These are phyloP conservation scores for Amaranthus tricolor DNA, from an alignment of 179 eudicot genomes.

Conservation along the genomic window DNA sequence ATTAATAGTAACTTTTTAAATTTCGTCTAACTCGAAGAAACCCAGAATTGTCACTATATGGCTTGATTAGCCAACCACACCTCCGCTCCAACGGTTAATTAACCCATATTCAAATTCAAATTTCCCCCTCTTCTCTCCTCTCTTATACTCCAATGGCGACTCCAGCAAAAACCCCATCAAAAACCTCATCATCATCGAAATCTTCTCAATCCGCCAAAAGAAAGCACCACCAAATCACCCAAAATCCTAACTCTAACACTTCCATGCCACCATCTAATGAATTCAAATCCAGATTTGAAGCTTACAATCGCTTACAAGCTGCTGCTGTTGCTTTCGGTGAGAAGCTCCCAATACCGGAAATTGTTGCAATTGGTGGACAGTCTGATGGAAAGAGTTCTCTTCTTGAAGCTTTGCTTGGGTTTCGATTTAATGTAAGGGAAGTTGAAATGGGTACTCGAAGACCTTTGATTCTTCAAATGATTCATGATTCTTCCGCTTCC, in stretches of 20 bases:
- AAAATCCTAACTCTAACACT: slow-evolving; percentile 33
- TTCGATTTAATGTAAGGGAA: slow-evolving; percentile 87
- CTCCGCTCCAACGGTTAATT: slow-evolving; percentile 29
- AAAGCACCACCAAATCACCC: slow-evolving; percentile 39
- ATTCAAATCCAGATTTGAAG: slow-evolving; percentile 69
- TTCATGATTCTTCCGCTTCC: slow-evolving; percentile 75
- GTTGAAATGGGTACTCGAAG: slow-evolving; percentile 98
- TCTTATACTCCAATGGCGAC: slow-evolving; percentile 42
- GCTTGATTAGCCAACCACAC: too few relatives aligned
- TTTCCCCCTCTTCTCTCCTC: slow-evolving; percentile 22
- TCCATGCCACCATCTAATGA: slow-evolving; percentile 32
- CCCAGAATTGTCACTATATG: too few relatives aligned
- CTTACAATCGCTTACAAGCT: slow-evolving; percentile 91
- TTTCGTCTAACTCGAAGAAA: too few relatives aligned
- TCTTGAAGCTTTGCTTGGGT: slow-evolving; percentile 93
- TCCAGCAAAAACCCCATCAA: slow-evolving; percentile 40
- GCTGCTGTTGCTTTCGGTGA: slow-evolving; percentile 98
- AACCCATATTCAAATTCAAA: slow-evolving; percentile 39
- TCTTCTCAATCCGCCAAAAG: slow-evolving; percentile 40
- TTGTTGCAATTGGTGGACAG: slow-evolving; percentile 94
- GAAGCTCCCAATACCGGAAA: slow-evolving; percentile 95
- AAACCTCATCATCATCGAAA: slow-evolving; percentile 31
- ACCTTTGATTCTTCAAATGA: slow-evolving; percentile 92
- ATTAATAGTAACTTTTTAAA: too few relatives aligned
- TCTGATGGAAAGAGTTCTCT: slow-evolving; percentile 99